Conservation (phyloP, 306 rosid species). For the Fragaria ananassa region DNA sequence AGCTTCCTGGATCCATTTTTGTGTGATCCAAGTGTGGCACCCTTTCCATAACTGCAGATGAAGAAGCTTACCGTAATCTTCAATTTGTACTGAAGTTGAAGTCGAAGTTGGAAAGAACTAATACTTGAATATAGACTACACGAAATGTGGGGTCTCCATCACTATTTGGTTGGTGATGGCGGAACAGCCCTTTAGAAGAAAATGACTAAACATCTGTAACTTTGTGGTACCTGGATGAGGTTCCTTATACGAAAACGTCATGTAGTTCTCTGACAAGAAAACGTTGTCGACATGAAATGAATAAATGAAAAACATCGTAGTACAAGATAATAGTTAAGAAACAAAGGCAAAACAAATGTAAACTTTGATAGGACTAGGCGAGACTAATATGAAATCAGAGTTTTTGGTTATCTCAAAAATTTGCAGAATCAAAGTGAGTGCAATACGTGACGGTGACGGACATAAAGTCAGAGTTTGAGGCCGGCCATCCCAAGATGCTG, state of each 20-base stretch:
- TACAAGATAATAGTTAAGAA: background rate
- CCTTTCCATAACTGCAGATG: background rate
- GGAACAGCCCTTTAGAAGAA: background rate
- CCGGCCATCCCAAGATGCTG: constrained; percentile 19
- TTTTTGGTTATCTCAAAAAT: background rate
- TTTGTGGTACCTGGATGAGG: background rate
- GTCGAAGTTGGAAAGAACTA: background rate
- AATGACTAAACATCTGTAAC: background rate
- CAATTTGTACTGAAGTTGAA: background rate
- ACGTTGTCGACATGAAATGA: background rate
- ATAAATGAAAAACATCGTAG: background rate
- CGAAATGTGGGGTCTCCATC: background rate
- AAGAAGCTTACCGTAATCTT: background rate
- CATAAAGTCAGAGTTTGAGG: background rate
- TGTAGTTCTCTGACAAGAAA: background rate
- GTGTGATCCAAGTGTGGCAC: background rate
- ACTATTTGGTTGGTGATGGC: background rate
- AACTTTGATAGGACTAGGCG: background rate
- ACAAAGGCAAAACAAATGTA: background rate
- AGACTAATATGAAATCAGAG: background rate
- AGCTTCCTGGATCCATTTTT: background rate
- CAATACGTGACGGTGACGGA: constrained; percentile 19
- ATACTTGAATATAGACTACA: background rate
- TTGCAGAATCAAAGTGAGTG: background rate
- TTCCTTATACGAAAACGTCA: background rate